Evolutionary conservation across 805 yeast species (phyloP).

Genomic region (Wickerhamomyces kurtzmanii): DNA sequence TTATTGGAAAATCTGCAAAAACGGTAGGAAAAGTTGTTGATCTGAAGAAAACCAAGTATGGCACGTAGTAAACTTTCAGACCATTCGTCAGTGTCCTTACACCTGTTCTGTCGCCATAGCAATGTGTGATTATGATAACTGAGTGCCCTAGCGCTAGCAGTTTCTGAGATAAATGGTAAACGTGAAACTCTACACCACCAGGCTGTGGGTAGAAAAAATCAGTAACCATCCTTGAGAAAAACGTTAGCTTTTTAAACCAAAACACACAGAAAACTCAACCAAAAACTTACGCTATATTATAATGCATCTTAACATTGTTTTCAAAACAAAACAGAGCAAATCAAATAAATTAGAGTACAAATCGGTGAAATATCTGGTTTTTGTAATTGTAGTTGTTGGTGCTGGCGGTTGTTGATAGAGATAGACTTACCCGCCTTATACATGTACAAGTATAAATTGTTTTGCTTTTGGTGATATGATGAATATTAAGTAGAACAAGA

Average conservation of each 20-base stretch:
- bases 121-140: slow-evolving; percentile 82
- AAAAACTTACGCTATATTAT: slow-evolving; percentile 18
- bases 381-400: slow-evolving; percentile 8
- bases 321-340: slow-evolving; percentile 2
- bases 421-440: background rate
- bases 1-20: slow-evolving; percentile 76
- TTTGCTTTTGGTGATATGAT: no score
- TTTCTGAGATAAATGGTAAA: slow-evolving; percentile 82
- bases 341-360: slow-evolving; percentile 3
- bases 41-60: slow-evolving; percentile 70
- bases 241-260: background rate
- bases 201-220: slow-evolving; percentile 98
- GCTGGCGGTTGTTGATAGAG: background rate
- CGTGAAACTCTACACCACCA: slow-evolving; percentile 96
- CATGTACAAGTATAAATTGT: slow-evolving; percentile 1
- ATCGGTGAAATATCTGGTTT: slow-evolving; percentile 9
- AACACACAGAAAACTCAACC: background rate
- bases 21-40: slow-evolving; percentile 85
- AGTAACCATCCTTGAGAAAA: slow-evolving; percentile 65
- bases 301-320: slow-evolving; percentile 11
- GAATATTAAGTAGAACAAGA: no score
- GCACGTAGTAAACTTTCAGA: slow-evolving; percentile 84
- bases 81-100: slow-evolving; percentile 82
- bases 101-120: slow-evolving; percentile 76
- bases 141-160: slow-evolving; percentile 75